phyloP scores from a whole-genome alignment of 1,284 basidiomycete genomes.

The Ceratobasidium sp. region DNA sequence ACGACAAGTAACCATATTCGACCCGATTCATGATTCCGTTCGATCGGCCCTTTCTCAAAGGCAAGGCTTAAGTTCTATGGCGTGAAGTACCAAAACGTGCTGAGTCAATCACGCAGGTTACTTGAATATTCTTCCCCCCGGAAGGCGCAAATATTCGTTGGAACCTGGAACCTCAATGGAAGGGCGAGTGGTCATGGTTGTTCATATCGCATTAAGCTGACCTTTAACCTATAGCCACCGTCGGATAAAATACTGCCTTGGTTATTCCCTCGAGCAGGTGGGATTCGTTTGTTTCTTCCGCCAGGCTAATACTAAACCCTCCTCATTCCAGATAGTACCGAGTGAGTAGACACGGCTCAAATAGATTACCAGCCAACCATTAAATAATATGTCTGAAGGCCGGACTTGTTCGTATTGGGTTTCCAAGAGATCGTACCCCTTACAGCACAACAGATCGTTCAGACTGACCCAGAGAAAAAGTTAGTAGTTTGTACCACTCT shows the following conservation, averaged over 20 bases:
- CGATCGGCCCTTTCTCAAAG: conserved; percentile 76
- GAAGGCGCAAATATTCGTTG: conserved; percentile 81
- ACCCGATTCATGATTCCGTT: conserved; percentile 93
- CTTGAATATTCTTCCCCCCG: conserved; percentile 88
- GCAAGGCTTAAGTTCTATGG: conserved; percentile 56
- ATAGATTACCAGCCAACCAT: too few relatives aligned
- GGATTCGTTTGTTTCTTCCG: conserved; percentile 55
- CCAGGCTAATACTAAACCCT: not conserved
- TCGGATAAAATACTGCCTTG: conserved; percentile 89
- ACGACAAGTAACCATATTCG: conserved; percentile 89
- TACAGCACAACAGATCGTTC: conserved; percentile 95
- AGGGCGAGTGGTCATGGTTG: conserved; percentile 64
- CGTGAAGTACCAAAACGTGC: conserved; percentile 41
- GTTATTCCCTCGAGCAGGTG: conserved; percentile 86
- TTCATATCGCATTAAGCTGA: conserved; percentile 39
- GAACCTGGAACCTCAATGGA: conserved; percentile 98
- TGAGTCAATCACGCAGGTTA: conserved; percentile 62
- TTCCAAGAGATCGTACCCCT: conserved; percentile 99
- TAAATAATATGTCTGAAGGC: conserved; percentile 63
- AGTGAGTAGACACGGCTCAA: conserved; percentile 1
- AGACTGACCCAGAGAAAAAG: conserved; percentile 96
- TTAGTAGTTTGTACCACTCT: conserved; percentile 53
- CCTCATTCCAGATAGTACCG: conserved; percentile 20
- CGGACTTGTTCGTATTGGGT: conserved; percentile 91
- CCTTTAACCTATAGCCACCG: conserved; percentile 66